phyloP scores from a whole-genome alignment of 1,139 yeast genomes.

The Hemisphaericaspora lyxosophila region DNA sequence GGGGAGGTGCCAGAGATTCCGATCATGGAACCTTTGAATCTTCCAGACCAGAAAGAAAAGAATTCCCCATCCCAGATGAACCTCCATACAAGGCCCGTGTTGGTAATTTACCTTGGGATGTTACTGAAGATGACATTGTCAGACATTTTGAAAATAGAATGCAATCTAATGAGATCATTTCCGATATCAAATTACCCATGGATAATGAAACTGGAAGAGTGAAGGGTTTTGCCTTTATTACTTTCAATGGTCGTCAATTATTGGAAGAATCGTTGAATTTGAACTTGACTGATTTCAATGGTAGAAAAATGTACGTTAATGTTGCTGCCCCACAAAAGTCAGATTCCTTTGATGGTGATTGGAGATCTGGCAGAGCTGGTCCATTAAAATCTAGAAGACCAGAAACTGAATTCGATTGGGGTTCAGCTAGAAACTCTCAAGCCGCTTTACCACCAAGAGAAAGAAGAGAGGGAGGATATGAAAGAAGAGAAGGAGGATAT shows the following conservation, averaged over 20 bases:
- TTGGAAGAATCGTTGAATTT: slow-evolving; percentile 71
- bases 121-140: slow-evolving; percentile 61
- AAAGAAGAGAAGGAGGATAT: slow-evolving; percentile 23
- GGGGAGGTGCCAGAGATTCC: slow-evolving; percentile 9
- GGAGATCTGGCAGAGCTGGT: slow-evolving; percentile 47
- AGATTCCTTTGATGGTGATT: slow-evolving; percentile 41
- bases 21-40: slow-evolving; percentile 13
- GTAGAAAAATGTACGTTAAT: slow-evolving; percentile 76
- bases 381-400: slow-evolving; percentile 41
- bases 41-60: slow-evolving; percentile 49
- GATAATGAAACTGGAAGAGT: slow-evolving; percentile 65
- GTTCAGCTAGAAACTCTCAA: slow-evolving; percentile 35
- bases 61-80: slow-evolving; percentile 82
- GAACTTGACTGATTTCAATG: slow-evolving; percentile 63
- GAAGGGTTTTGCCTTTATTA: slow-evolving; percentile 86
- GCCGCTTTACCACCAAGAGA: slow-evolving; percentile 41
- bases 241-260: slow-evolving; percentile 63
- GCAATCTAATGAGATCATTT: slow-evolving; percentile 46
- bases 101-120: slow-evolving; percentile 83
- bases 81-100: slow-evolving; percentile 92
- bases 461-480: slow-evolving; percentile 22
- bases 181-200: slow-evolving; percentile 67
- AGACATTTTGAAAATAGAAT: slow-evolving; percentile 69
- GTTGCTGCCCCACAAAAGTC: slow-evolving; percentile 87
- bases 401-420: slow-evolving; percentile 62